Percentiles rank a stretch among this genome's conserved stretches.
These are phyloP conservation scores for Aspergillus hortae DNA, from an alignment of 2,329 filamentous ascomycete genomes.

Conservation along the genomic window DNA sequence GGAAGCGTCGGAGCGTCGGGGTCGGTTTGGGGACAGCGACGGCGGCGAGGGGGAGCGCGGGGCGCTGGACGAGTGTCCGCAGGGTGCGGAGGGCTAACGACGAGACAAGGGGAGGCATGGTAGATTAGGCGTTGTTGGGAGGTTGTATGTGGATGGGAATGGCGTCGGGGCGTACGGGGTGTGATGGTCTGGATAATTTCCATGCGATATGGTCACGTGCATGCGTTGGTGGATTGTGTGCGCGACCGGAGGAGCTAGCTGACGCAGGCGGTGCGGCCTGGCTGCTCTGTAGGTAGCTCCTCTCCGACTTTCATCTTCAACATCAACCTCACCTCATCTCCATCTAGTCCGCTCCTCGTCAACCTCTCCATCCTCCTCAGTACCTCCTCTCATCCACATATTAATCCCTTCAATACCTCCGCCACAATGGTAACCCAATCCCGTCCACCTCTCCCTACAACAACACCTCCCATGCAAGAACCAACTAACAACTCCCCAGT, in stretches of 20 bases:
- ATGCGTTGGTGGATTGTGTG: slow-evolving; percentile 25
- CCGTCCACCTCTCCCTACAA: slow-evolving; percentile 9
- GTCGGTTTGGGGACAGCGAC: slow-evolving; percentile 22
- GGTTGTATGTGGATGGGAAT: background rate
- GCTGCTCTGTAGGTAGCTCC: slow-evolving; percentile 11
- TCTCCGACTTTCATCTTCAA: background rate
- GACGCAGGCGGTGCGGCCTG: slow-evolving; percentile 23
- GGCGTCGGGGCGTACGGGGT: slow-evolving; percentile 3
- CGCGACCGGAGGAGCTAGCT: slow-evolving; percentile 34
- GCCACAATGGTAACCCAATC: slow-evolving; percentile 29
- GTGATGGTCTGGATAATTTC: slow-evolving; percentile 12
- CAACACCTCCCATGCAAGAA: background rate
- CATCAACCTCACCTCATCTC: background rate
- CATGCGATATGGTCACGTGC: slow-evolving; percentile 21
- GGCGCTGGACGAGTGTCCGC: slow-evolving; percentile 30
- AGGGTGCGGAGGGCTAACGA: slow-evolving; percentile 34
- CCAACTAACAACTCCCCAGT: slow-evolving; percentile 48
- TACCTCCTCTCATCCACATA: background rate
- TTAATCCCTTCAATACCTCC: slow-evolving; percentile 3
- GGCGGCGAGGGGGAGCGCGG: slow-evolving; percentile 17
- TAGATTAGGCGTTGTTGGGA: slow-evolving; percentile 7
- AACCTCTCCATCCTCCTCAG: slow-evolving; percentile 5
- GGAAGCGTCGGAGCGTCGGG: slow-evolving; percentile 20
- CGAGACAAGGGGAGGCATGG: slow-evolving; percentile 33
- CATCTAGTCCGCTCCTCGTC: slow-evolving; percentile 2